Conservation (phyloP, 495 filamentous ascomycete species). For the Viridothelium virens region DNA sequence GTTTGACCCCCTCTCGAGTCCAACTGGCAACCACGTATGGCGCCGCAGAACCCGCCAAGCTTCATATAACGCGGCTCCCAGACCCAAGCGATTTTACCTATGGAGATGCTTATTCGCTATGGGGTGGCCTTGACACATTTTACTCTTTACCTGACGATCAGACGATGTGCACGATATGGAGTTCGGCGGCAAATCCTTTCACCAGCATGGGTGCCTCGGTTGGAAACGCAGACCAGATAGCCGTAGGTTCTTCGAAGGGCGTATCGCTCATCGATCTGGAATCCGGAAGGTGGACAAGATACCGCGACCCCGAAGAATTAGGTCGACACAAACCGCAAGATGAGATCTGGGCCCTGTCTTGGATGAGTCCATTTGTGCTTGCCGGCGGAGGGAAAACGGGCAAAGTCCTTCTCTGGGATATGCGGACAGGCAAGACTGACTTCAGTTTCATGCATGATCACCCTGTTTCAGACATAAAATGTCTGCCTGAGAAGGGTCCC, state of each 20-base stretch:
- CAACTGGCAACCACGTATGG: neutral
- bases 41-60: neutral
- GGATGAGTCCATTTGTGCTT: neutral
- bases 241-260: neutral
- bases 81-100: neutral
- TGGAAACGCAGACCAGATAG: neutral
- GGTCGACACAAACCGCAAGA: neutral
- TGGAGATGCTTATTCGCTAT: neutral
- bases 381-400: neutral
- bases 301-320: neutral
- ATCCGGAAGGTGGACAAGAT: neutral
- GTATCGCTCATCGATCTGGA: neutral
- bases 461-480: neutral
- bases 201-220: neutral
- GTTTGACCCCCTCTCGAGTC: neutral
- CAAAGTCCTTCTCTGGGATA: slow-evolving; percentile 3
- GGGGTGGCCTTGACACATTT: neutral
- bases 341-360: neutral
- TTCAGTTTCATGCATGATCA: neutral
- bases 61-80: neutral
- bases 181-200: neutral
- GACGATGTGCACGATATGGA: neutral
- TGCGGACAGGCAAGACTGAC: neutral
- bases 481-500: neutral
- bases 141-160: neutral